Conservation (phyloP, 345 rosid genomes). For the Salix viminalis region DNA sequence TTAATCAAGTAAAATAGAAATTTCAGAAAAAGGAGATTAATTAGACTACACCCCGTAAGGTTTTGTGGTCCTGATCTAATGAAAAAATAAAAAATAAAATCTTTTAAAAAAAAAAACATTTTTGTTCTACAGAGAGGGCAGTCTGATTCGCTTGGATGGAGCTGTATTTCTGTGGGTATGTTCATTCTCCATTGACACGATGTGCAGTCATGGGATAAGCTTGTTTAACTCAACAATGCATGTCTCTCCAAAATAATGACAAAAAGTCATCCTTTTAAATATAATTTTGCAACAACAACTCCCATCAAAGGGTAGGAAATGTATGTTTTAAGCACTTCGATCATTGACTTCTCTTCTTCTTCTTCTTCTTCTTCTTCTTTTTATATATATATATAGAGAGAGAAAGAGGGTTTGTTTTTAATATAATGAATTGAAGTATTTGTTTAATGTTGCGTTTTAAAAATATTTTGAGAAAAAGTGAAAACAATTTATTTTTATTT, state of each 20-base stretch:
- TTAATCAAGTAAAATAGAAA: too few species aligned
- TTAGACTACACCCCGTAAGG: too few species aligned
- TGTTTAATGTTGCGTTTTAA: too few species aligned
- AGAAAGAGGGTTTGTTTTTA: too few species aligned
- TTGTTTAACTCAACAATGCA: constrained; percentile 18
- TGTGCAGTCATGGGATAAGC: constrained; percentile 22
- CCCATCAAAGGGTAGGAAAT: constrained; percentile 10
- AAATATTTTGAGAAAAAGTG: too few species aligned
- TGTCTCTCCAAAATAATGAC: constrained; percentile 2
- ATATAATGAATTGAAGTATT: too few species aligned
- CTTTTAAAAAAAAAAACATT: neutral
- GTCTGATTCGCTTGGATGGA: neutral
- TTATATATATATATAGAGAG: too few species aligned
- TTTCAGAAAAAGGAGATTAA: too few species aligned
- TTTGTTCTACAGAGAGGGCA: neutral
- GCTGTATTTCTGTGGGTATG: constrained; percentile 12
- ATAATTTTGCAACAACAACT: constrained; percentile 13
- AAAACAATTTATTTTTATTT: too few species aligned
- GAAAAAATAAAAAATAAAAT: neutral
- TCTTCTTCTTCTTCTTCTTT: neutral
- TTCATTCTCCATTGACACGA: constrained; percentile 25
- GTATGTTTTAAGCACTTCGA: neutral
- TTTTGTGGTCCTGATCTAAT: too few species aligned
- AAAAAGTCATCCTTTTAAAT: constrained; percentile 6
- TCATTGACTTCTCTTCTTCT: constrained; percentile 4